phyloP scores from a whole-genome alignment of 257 asterid species.

The Catharanthus roseus region DNA sequence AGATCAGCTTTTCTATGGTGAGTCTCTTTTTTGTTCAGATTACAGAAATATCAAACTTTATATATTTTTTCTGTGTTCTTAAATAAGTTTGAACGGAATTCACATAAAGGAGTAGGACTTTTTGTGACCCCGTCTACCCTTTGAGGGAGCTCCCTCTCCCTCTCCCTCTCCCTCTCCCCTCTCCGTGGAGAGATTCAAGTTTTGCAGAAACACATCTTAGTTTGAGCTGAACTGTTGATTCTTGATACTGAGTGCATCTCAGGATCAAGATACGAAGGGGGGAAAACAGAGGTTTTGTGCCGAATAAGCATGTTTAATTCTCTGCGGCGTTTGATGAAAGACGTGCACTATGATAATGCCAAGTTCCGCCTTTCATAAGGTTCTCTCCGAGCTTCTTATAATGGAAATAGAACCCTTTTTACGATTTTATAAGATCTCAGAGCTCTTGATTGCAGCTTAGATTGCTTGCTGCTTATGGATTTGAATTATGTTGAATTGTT shows the following conservation, averaged over 20 bases:
- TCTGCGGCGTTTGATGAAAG: slow-evolving; percentile 72
- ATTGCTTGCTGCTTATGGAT: background rate
- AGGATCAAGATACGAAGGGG: background rate
- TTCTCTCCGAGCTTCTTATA: slow-evolving; percentile 14
- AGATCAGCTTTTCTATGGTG: no score
- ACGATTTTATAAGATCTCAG: background rate
- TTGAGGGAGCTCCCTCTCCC: no score
- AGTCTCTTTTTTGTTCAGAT: no score
- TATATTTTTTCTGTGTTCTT: no score
- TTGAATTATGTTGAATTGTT: background rate
- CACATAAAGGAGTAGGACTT: no score
- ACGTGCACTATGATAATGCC: slow-evolving; percentile 77
- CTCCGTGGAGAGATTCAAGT: no score
- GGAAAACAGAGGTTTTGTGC: background rate
- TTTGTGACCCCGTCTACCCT: no score
- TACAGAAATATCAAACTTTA: no score
- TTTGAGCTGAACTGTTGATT: background rate
- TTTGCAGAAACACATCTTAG: background rate
- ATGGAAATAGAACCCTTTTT: background rate
- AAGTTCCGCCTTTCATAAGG: slow-evolving; percentile 76
- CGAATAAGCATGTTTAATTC: slow-evolving; percentile 50
- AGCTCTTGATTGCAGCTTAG: background rate
- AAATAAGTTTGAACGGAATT: no score
- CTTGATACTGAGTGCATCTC: slow-evolving; percentile 2
- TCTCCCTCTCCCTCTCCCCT: background rate